Percentiles rank a stretch among this genome's conserved stretches.
phyloP scores from a whole-genome alignment of 148 eudicot species.

The Nepenthes mirabilis region DNA sequence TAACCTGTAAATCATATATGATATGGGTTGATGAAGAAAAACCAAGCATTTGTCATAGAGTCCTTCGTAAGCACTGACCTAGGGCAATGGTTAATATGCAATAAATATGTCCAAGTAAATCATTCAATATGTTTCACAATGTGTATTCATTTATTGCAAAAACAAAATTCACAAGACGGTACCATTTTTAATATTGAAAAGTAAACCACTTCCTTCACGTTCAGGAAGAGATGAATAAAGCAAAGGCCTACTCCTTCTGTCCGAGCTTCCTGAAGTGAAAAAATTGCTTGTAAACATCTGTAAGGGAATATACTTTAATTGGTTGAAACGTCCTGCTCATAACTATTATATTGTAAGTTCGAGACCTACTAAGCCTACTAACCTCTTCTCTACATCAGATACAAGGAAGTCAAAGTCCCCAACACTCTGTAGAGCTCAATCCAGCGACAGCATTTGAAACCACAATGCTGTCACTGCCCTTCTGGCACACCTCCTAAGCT shows the following conservation, averaged over 20 bases:
- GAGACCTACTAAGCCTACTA: constrained; percentile 18
- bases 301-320: constrained; percentile 10
- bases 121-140: no score
- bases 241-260: constrained; percentile 3
- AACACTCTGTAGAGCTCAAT: background rate
- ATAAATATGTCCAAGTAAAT: no score
- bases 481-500: background rate
- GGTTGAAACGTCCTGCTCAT: constrained; percentile 5
- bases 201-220: no score
- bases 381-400: constrained; percentile 10
- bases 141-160: no score
- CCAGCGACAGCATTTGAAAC: background rate
- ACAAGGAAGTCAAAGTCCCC: constrained; percentile 5
- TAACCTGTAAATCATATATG: no score
- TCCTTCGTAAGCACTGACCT: no score
- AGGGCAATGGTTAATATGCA: no score
- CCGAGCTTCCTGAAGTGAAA: background rate
- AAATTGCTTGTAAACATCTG: constrained; percentile 6
- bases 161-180: no score
- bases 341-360: constrained; percentile 6
- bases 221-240: background rate
- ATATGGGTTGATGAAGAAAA: no score
- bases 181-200: no score
- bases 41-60: no score
- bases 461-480: background rate